These are phyloP conservation scores for Metarhizium brunneum DNA, from an alignment of 2,329 filamentous ascomycete genomes.

Conservation along the genomic window DNA sequence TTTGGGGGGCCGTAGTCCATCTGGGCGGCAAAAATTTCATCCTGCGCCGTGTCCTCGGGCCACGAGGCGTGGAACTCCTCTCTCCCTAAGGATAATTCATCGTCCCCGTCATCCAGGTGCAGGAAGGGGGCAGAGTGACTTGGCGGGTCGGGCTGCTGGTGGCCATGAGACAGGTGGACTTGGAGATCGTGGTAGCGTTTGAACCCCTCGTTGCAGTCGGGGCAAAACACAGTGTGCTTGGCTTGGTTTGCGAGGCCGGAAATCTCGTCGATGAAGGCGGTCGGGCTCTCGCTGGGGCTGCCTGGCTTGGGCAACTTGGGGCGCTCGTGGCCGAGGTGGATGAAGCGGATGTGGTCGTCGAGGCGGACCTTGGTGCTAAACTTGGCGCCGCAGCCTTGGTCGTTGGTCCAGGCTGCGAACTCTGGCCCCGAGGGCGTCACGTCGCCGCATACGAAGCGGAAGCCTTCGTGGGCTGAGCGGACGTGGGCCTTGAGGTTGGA, in stretches of 20 bases:
- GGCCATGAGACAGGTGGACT: conserved; percentile 30
- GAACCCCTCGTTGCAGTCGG: conserved; percentile 37
- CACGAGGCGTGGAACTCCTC: conserved; percentile 12
- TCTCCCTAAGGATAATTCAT: conserved; percentile 13
- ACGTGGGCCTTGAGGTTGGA: conserved; percentile 79
- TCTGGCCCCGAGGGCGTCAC: conserved; percentile 49
- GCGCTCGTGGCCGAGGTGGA: conserved; percentile 56
- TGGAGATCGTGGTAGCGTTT: conserved; percentile 41
- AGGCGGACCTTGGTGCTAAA: conserved; percentile 72
- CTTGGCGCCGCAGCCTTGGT: conserved; percentile 62
- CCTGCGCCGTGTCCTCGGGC: conserved; percentile 15
- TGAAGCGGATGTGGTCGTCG: conserved; percentile 75
- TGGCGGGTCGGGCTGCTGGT: conserved; percentile 6
- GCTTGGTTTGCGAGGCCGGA: conserved; percentile 30
- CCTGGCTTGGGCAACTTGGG: conserved; percentile 22
- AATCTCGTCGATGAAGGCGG: conserved; percentile 32
- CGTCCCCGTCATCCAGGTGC: conserved; percentile 10
- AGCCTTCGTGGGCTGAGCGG: conserved; percentile 65
- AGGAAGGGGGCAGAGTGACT: conserved; percentile 15
- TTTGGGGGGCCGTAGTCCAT: conserved; percentile 22
- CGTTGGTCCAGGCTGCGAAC: conserved; percentile 53
- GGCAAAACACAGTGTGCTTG: conserved; percentile 35
- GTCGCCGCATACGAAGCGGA: conserved; percentile 70
- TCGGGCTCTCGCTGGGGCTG: conserved; percentile 4
- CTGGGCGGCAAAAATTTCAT: conserved; percentile 25